Conservation (phyloP, 345 rosid genomes). For the Citrus inodora region DNA sequence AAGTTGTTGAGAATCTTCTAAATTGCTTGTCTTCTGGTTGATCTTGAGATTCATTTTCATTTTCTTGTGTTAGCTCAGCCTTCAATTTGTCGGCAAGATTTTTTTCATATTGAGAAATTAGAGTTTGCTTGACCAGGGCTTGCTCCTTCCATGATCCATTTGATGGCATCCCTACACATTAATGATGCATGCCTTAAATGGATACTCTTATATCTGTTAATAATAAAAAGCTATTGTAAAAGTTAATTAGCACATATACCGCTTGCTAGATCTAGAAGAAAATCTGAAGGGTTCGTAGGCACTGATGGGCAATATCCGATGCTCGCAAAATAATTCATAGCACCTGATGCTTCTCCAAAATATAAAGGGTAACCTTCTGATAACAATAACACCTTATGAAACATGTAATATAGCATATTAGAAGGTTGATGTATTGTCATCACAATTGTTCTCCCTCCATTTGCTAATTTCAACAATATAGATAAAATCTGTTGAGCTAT, state of each 20-base stretch:
- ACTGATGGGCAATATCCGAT: conserved; percentile 41
- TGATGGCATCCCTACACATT: conserved; percentile 35
- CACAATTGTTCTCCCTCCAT: conserved; percentile 44
- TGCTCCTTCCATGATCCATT: conserved; percentile 26
- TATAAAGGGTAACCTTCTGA: conserved; percentile 55
- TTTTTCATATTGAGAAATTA: conserved; percentile 36
- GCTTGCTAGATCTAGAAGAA: conserved; percentile 54
- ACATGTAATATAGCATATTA: conserved; percentile 57
- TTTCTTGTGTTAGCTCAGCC: conserved; percentile 27
- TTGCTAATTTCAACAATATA: conserved; percentile 33
- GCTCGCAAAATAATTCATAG: conserved; percentile 45
- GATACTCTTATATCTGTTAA: no score
- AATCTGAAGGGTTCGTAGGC: conserved; percentile 57
- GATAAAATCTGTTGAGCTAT: conserved; percentile 56
- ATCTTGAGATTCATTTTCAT: conserved; percentile 8
- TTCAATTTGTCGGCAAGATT: conserved; percentile 29
- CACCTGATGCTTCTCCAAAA: conserved; percentile 40
- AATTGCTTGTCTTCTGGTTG: conserved; percentile 16
- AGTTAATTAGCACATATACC: conserved; percentile 26
- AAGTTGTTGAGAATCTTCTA: conserved; percentile 37
- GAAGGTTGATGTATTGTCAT: conserved; percentile 71
- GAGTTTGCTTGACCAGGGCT: conserved; percentile 29
- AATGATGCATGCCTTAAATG: no score
- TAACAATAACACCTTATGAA: conserved; percentile 48
- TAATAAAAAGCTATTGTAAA: background rate